Base-by-base conservation (phyloP, 495 filamentous ascomycete genomes). In the Aspergillus saccharolyticus region DNA sequence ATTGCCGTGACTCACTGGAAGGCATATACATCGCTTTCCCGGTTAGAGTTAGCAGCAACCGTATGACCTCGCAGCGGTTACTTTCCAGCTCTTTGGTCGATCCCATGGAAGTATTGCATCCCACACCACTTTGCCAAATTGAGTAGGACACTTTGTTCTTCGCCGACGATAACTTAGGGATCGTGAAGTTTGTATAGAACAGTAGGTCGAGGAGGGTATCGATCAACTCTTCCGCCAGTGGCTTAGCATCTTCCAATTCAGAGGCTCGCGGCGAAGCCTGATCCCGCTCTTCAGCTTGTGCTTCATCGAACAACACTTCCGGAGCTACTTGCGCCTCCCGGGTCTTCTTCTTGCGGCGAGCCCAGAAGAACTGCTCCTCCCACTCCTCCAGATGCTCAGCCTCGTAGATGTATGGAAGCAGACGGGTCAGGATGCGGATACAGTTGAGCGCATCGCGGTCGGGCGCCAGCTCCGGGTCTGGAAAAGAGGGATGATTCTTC, bases 81-180 rank as follows among this genome's bases (percentile, higher is more conserved):
- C 80, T 91, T 74, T 99, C 94, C 48, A 88, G 83, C 58, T 96
- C 89, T 70, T 89, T 96, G 42, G 82, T 96, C 18, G 92, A 90
- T 17, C 87, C 87, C 69, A 96, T 85, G 1, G 90, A 80, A 7
- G 88, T 89, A 68, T 96, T 96, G 73, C 93, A 97, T 2, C 94
- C 94, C 47, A 99, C 93, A 21, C 94, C 94, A 63, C 88, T 97
- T 71, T 97, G 91, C 94, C 94, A 99, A 63, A 99, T 97, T 39
- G 91, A 86, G 74, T 90, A 96, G 15, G 88, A 89, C 42, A 96
- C 87, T 69, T 96, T 96, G 61, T 79, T 79, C 66, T 88, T 89
- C 42, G 83, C 85, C 45, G 85, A 80, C 12, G 83, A 72, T 4
- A 77, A 72, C 46, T 75, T 68, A 0, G 92, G 91, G 8, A 97